These are phyloP conservation scores for Fusarium keratoplasticum DNA, from an alignment of 2,329 filamentous ascomycete species.

Conservation along the genomic window DNA sequence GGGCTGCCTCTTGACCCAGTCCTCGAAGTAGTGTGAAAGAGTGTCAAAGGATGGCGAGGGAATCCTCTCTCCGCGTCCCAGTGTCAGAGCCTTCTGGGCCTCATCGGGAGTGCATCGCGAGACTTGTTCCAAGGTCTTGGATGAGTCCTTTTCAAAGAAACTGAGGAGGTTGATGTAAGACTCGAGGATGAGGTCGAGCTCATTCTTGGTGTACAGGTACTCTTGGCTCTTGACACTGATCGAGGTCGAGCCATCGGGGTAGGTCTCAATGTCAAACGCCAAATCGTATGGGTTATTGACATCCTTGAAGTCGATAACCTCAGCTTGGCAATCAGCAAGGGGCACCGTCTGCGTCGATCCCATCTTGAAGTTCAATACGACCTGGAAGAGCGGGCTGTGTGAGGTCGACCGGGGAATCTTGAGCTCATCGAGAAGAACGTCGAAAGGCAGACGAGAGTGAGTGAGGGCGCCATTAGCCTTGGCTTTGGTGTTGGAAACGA, in stretches of 20 bases:
- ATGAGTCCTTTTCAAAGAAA: background rate
- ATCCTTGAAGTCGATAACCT: background rate
- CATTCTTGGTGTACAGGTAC: background rate
- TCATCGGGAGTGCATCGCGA: background rate
- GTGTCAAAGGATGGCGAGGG: background rate
- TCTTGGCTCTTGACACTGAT: background rate
- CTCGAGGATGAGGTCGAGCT: background rate
- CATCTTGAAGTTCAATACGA: conserved; percentile 49
- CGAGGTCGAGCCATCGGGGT: background rate
- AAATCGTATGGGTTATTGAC: background rate
- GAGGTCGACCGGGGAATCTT: conserved; percentile 51
- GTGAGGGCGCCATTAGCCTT: conserved; percentile 51
- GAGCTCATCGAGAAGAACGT: conserved; percentile 59
- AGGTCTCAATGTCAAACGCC: background rate
- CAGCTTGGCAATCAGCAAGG: conserved; percentile 3
- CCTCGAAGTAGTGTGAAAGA: background rate
- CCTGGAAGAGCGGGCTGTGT: conserved; percentile 62
- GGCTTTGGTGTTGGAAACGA: conserved; percentile 33
- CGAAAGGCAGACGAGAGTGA: conserved; percentile 60
- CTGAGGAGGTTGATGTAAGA: background rate
- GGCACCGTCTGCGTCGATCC: conserved; percentile 31
- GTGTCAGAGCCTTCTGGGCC: background rate
- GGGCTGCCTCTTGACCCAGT: background rate
- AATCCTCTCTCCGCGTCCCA: background rate
- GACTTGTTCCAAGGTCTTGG: background rate